Percentiles rank a stretch among this genome's conserved stretches.
These are phyloP conservation scores for Thalassiosira sp. DNA, from an alignment of 352 stramenopile genomes.

Conservation along the genomic window DNA sequence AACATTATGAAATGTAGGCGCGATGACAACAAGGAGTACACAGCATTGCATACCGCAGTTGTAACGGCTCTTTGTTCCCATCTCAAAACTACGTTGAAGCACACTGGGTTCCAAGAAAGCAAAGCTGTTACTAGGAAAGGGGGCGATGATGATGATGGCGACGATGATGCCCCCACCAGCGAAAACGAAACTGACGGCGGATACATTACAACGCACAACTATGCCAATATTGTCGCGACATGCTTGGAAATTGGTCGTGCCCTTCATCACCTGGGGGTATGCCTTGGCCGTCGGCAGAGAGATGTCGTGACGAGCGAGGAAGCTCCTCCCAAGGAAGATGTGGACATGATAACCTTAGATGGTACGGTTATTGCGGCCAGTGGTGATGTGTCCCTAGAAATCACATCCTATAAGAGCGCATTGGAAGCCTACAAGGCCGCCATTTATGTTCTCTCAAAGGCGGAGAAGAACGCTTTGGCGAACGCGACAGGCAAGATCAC, in stretches of 20 bases:
- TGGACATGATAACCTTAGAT: not conserved
- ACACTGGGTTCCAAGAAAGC: conserved; percentile 36
- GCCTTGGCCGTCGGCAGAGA: conserved; percentile 55
- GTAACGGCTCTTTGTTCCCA: conserved; percentile 38
- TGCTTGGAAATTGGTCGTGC: conserved; percentile 65
- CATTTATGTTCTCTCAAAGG: conserved; percentile 49
- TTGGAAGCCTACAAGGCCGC: conserved; percentile 59
- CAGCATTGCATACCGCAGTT: conserved; percentile 24
- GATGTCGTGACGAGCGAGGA: conserved; percentile 23
- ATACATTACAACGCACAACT: conserved; percentile 47
- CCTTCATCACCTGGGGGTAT: conserved; percentile 64
- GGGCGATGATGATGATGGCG: conserved; percentile 1
- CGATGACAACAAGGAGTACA: conserved; percentile 35
- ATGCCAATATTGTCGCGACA: conserved; percentile 52
- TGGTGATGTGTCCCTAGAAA: conserved; percentile 43
- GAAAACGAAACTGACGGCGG: conserved; percentile 9
- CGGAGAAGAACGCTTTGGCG: conserved; percentile 26
- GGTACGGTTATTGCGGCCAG: not conserved
- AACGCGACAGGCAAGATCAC: not conserved
- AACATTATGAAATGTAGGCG: conserved; percentile 26
- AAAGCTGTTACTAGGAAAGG: conserved; percentile 11
- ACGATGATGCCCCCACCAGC: too few relatives aligned
- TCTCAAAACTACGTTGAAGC: conserved; percentile 37
- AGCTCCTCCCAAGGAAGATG: not conserved
- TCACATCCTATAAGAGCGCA: conserved; percentile 52